phyloP scores from a whole-genome alignment of 2,329 filamentous ascomycete genomes.

The Microascus cirrosus region DNA sequence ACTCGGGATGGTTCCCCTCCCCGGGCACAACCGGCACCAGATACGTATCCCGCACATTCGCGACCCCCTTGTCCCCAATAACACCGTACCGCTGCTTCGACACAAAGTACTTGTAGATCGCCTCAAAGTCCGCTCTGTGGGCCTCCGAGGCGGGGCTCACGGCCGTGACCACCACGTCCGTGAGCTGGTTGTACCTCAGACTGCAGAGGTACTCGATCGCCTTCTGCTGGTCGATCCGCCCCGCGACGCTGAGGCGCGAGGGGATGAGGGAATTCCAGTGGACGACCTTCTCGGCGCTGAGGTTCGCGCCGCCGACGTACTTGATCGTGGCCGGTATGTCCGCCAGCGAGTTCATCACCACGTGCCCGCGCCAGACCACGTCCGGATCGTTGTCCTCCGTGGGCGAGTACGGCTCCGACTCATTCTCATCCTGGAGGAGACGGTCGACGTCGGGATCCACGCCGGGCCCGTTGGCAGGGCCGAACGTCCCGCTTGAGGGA shows the following conservation, averaged over 20 bases:
- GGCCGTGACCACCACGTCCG: conserved; percentile 74
- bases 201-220: conserved; percentile 88
- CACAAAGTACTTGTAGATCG: conserved; percentile 80
- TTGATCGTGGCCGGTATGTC: conserved; percentile 68
- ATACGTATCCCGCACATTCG: conserved; percentile 81
- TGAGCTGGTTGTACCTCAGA: conserved; percentile 68
- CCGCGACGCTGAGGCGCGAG: conserved; percentile 56
- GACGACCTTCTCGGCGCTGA: conserved; percentile 39
- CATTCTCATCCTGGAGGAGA: conserved; percentile 69
- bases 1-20: conserved; percentile 62
- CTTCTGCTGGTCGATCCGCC: conserved; percentile 69
- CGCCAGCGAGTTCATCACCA: conserved; percentile 68
- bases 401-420: conserved; percentile 75
- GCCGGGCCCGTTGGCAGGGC: conserved; percentile 42
- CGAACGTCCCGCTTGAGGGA: conserved; percentile 27
- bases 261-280: conserved; percentile 69
- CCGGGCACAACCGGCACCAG: conserved; percentile 75
- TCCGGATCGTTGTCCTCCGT: conserved; percentile 62
- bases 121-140: conserved; percentile 54
- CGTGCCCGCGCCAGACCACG: conserved; percentile 65
- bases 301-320: conserved; percentile 74
- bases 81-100: conserved; percentile 79
- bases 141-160: conserved; percentile 53
- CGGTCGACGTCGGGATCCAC: conserved; percentile 86
- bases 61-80: conserved; percentile 61